phyloP scores from a whole-genome alignment of 352 stramenopile genomes.

The Globisporangium parvum region DNA sequence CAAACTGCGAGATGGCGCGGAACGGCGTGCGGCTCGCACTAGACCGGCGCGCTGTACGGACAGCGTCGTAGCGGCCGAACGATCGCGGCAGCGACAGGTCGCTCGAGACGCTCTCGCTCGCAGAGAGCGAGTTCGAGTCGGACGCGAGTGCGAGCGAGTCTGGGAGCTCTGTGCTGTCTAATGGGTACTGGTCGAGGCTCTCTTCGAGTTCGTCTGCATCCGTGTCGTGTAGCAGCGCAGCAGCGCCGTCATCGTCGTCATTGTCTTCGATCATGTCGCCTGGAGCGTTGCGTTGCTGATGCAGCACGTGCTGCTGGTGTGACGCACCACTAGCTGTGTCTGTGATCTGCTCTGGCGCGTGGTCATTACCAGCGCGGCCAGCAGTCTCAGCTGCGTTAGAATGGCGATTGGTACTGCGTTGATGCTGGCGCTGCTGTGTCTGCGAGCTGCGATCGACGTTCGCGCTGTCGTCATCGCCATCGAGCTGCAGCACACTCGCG shows the following conservation, averaged over 20 bases:
- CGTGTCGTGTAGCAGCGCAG: conserved; percentile 16
- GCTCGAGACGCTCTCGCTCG: conserved; percentile 63
- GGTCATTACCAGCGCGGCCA: too few relatives aligned
- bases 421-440: neutral
- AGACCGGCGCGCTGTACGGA: neutral
- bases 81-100: conserved; percentile 65
- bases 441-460: neutral
- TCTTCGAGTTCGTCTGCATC: conserved; percentile 22
- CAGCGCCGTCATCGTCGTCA: conserved; percentile 18
- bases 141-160: conserved; percentile 27
- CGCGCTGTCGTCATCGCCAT: conserved; percentile 3
- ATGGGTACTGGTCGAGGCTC: conserved; percentile 10
- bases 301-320: conserved; percentile 9
- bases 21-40: conserved; percentile 2
- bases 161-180: conserved; percentile 7
- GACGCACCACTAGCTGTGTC: neutral
- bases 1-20: conserved; percentile 35
- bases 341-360: conserved; percentile 1
- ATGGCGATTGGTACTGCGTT: neutral
- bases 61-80: conserved; percentile 51
- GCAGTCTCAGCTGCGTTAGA: too few relatives aligned
- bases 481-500: conserved; percentile 22
- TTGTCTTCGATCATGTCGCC: conserved; percentile 16
- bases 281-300: conserved; percentile 2
- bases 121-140: conserved; percentile 38